phyloP scores from a whole-genome alignment of 1,284 basidiomycete species.

The Austropuccinia psidii region DNA sequence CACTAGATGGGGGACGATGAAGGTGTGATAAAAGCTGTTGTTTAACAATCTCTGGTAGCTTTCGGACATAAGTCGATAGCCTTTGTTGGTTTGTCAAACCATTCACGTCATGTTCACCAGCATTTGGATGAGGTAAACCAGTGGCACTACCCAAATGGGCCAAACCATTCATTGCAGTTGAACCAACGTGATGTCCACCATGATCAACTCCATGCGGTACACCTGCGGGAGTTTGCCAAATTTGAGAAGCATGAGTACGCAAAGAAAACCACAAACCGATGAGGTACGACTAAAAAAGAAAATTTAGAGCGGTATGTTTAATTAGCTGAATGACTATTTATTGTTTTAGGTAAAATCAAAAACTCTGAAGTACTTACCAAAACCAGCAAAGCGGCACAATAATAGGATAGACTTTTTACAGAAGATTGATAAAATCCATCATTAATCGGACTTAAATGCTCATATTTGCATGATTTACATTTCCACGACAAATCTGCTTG shows the following conservation, averaged over 20 bases:
- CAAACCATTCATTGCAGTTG: background rate
- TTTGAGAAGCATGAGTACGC: slow-evolving; percentile 93
- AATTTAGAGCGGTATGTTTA: background rate
- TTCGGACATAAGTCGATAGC: slow-evolving; percentile 35
- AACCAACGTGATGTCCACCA: slow-evolving; percentile 45
- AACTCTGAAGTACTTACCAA: slow-evolving; percentile 65
- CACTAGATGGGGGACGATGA: slow-evolving; percentile 2
- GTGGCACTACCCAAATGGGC: background rate
- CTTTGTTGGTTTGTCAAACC: slow-evolving; percentile 23
- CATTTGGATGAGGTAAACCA: too few relatives aligned
- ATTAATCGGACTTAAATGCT: slow-evolving; percentile 80
- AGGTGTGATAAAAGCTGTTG: slow-evolving; percentile 44
- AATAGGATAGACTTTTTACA: slow-evolving; percentile 88
- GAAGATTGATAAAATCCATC: slow-evolving; percentile 96
- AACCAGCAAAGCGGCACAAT: slow-evolving; percentile 79
- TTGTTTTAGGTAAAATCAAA: background rate
- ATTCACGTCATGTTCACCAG: background rate
- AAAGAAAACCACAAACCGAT: slow-evolving; percentile 98
- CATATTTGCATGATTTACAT: slow-evolving; percentile 88
- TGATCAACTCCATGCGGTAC: slow-evolving; percentile 54
- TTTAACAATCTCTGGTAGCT: slow-evolving; percentile 43
- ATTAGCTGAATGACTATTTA: background rate
- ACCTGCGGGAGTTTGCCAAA: slow-evolving; percentile 87
- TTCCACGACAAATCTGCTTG: slow-evolving; percentile 59
- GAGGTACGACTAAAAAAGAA: slow-evolving; percentile 69